phyloP scores from a whole-genome alignment of 225 moss, liverwort and hornwort species.

The Physcomitrellopsis africana region DNA sequence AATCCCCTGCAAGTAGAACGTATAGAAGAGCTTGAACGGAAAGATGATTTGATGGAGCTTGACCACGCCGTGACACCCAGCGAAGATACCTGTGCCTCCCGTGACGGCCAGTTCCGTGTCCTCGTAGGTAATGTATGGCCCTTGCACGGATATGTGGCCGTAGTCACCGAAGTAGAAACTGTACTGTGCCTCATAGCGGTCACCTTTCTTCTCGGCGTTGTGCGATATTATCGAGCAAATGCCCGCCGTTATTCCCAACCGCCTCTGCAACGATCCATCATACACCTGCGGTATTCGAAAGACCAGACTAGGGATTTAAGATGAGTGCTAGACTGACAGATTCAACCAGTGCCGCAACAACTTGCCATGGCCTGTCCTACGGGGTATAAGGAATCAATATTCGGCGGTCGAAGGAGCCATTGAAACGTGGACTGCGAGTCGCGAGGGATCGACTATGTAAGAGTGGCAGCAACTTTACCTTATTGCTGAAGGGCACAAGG shows the following conservation, averaged over 20 bases:
- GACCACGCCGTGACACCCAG: conserved; percentile 47
- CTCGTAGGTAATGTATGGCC: conserved; percentile 50
- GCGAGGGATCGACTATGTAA: too few relatives aligned
- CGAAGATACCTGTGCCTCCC: conserved; percentile 56
- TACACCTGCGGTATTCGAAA: conserved; percentile 41
- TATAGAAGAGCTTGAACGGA: conserved; percentile 65
- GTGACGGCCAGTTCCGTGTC: conserved; percentile 53
- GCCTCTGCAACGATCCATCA: conserved; percentile 50
- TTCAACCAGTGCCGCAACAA: too few relatives aligned
- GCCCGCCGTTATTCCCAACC: conserved; percentile 66
- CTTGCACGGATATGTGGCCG: conserved; percentile 59
- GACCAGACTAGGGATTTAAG: background rate
- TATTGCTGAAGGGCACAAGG: conserved; percentile 63
- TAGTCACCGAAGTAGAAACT: conserved; percentile 62
- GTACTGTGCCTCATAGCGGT: conserved; percentile 50
- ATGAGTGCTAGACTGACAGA: too few relatives aligned
- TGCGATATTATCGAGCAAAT: conserved; percentile 45
- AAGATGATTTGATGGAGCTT: conserved; percentile 54
- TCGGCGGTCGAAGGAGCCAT: background rate
- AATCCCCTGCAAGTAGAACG: conserved; percentile 60
- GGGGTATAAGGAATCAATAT: background rate
- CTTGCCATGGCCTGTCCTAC: background rate
- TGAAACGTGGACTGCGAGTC: too few relatives aligned
- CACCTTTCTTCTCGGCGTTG: conserved; percentile 51
- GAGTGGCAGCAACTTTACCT: conserved; percentile 27